phyloP scores from a whole-genome alignment of 345 rosid genomes.

The Euphorbia lathyris region DNA sequence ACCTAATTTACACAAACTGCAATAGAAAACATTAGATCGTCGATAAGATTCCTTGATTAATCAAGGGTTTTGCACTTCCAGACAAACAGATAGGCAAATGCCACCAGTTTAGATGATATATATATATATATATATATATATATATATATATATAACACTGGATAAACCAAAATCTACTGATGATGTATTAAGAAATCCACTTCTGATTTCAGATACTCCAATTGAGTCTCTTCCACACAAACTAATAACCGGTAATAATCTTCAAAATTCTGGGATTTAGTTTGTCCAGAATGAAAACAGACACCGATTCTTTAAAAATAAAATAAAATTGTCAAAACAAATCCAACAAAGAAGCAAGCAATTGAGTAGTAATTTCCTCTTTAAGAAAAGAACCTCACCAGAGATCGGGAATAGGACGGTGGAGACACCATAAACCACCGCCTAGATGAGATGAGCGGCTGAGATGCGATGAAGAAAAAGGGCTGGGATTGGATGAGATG shows the following conservation, averaged over 20 bases:
- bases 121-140: too few species aligned
- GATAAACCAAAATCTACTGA: not conserved
- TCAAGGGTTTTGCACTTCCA: not conserved
- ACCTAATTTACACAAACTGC: not conserved
- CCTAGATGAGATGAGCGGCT: constrained; percentile 2
- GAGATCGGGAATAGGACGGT: constrained; percentile 21
- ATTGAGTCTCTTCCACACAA: not conserved
- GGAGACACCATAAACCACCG: constrained; percentile 21
- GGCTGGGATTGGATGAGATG: not conserved
- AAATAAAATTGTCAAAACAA: not conserved
- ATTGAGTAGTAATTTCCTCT: not conserved
- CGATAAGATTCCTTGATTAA: not conserved
- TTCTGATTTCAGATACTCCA: not conserved
- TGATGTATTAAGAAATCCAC: not conserved
- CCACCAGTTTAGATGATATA: not conserved
- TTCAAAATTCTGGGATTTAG: not conserved
- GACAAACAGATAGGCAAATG: not conserved
- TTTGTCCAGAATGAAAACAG: not conserved
- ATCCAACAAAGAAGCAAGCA: not conserved
- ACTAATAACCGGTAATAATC: not conserved
- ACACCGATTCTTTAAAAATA: not conserved
- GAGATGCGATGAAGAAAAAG: not conserved
- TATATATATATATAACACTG: too few species aligned
- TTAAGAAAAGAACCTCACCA: constrained; percentile 20
- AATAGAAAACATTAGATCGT: not conserved